Percentiles rank a stretch among this genome's conserved stretches.
Conservation (phyloP, 2,329 filamentous ascomycete species). For the Colletotrichum simmondsii region DNA sequence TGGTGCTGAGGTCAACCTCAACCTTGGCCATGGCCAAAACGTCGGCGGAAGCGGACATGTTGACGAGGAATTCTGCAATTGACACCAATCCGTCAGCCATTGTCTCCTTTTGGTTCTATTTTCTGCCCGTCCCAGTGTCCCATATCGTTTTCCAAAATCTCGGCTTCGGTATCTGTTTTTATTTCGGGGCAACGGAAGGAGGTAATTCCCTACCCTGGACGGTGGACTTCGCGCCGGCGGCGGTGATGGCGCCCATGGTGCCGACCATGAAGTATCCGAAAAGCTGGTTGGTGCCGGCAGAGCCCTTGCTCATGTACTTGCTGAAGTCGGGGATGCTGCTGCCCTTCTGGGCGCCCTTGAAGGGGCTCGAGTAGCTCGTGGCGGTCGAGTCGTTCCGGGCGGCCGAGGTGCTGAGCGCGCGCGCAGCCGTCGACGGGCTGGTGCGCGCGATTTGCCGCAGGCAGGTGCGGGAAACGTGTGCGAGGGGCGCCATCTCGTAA, state of each 20-base stretch:
- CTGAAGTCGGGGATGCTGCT: conserved; percentile 88
- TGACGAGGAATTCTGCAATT: conserved; percentile 92
- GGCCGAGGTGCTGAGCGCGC: conserved; percentile 67
- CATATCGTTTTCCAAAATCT: no score
- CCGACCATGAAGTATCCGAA: conserved; percentile 99
- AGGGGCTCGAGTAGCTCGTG: conserved; percentile 68
- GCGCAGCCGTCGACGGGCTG: conserved; percentile 53
- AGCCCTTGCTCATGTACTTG: conserved; percentile 81
- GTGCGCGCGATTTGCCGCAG: conserved; percentile 66
- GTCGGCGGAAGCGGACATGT: conserved; percentile 99
- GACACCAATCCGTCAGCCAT: conserved; percentile 41
- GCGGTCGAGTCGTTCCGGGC: conserved; percentile 57
- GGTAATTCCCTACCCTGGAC: conserved; percentile 82
- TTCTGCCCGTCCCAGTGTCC: no score
- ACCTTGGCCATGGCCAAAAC: conserved; percentile 99
- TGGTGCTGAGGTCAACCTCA: conserved; percentile 90
- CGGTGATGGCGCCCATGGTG: conserved; percentile 89
- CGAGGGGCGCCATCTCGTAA: conserved; percentile 73
- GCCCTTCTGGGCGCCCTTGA: conserved; percentile 69
- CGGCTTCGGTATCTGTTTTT: no score
- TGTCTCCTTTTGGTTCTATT: not conserved
- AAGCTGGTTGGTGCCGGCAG: conserved; percentile 80
- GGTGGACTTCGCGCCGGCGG: conserved; percentile 95
- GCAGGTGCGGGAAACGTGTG: conserved; percentile 75
- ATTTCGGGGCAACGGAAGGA: not conserved